Evolutionary conservation across 164 flowering plant species (phyloP).

Genomic region (Vitis rotundifolia): DNA sequence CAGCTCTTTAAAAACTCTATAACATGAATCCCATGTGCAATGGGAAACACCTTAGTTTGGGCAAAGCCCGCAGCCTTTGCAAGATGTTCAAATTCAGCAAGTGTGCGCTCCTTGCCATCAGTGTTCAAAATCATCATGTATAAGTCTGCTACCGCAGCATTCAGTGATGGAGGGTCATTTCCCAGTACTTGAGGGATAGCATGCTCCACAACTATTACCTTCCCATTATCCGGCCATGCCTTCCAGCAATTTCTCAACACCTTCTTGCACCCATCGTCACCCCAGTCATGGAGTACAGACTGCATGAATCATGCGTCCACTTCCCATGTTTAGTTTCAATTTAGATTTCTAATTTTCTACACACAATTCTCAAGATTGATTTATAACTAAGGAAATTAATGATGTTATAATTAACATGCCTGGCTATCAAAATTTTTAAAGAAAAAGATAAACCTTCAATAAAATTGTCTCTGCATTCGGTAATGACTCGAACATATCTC

Average conservation of each 20-base stretch:
- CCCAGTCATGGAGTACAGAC: not conserved
- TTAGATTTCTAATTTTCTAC: no score
- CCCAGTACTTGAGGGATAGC: not conserved
- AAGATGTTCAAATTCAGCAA: not conserved
- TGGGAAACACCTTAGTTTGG: not conserved
- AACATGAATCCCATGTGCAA: not conserved
- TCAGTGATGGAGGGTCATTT: not conserved
- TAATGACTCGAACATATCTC: not conserved
- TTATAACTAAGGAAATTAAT: no score
- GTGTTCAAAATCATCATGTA: not conserved
- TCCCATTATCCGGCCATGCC: not conserved
- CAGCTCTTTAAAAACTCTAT: not conserved
- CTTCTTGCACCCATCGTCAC: not conserved
- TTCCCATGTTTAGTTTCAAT: no score
- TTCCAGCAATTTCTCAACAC: not conserved
- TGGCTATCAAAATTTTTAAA: no score
- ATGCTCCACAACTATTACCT: not conserved
- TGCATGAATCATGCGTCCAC: not conserved
- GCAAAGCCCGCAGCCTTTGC: not conserved
- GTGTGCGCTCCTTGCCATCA: not conserved
- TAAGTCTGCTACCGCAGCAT: not conserved
- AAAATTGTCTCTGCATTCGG: not conserved
- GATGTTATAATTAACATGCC: no score
- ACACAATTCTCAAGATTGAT: no score
- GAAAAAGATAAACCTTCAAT: not conserved